Conservation (phyloP, 2,329 filamentous ascomycete species). For the Fusarium subtropicale region DNA sequence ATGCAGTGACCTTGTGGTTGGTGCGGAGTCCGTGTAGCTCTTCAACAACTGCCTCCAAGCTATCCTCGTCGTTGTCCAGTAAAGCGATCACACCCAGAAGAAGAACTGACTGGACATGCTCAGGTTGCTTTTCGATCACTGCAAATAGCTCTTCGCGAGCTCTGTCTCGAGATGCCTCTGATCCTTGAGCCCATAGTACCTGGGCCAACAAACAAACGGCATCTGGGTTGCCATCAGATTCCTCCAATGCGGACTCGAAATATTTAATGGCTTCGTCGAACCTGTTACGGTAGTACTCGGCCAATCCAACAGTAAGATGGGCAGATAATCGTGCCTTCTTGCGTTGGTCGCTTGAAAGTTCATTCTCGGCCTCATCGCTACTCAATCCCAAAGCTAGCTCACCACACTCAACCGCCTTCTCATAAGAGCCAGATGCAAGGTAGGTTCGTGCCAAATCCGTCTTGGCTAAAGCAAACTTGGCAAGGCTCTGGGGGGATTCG, state of each 20-base stretch:
- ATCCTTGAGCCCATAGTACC: slow-evolving; percentile 91
- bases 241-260: slow-evolving; percentile 83
- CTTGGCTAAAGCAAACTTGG: slow-evolving; percentile 83
- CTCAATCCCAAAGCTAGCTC: slow-evolving; percentile 84
- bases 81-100: slow-evolving; percentile 87
- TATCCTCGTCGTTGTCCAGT: slow-evolving; percentile 82
- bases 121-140: slow-evolving; percentile 77
- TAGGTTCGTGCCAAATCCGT: slow-evolving; percentile 88
- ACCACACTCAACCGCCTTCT: slow-evolving; percentile 80
- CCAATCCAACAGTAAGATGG: slow-evolving; percentile 85
- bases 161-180: slow-evolving; percentile 76
- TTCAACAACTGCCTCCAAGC: slow-evolving; percentile 80
- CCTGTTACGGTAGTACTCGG: slow-evolving; percentile 76
- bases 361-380: slow-evolving; percentile 75
- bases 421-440: slow-evolving; percentile 74
- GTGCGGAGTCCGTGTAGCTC: slow-evolving; percentile 81
- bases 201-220: slow-evolving; percentile 89
- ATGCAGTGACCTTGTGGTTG: slow-evolving; percentile 69
- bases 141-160: slow-evolving; percentile 85
- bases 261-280: slow-evolving; percentile 78
- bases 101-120: slow-evolving; percentile 82
- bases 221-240: slow-evolving; percentile 81
- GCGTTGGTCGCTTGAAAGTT: slow-evolving; percentile 73
- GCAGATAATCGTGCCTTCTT: slow-evolving; percentile 82
- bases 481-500: slow-evolving; percentile 79